Evolutionary conservation across 2,329 filamentous ascomycete genomes (phyloP), one percentile per base, ranked within the genome.

Genomic region (Botrytis sinoallii): DNA sequence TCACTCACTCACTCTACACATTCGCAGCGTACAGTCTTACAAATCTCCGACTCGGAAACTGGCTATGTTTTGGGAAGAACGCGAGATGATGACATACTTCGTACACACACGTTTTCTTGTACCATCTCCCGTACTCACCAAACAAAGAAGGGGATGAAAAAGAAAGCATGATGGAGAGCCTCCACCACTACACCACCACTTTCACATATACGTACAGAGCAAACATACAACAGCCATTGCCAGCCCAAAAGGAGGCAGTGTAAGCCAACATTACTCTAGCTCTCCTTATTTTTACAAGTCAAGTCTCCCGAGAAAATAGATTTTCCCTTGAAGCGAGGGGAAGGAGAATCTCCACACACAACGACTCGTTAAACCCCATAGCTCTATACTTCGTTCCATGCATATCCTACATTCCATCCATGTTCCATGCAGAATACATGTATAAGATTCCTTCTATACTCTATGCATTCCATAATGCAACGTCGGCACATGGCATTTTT

Each of bases 51-150:
- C 14, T 42, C 44, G 16, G 18, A 57, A 40, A 20, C 25, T 7
- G 42, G 25, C 25, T 38, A 66, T 66, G 32, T 52, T 38, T 66
- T 52, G 22, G 64, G 64, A 66, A 66, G 64, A 66, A 52, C 32
- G 44, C 46, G 35, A 42, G 65, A 57, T 55, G 35, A 22, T 57
- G 25, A 66, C 29, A 66, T 48, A 25, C 16, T 29, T 18, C 42
- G 20, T 48, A 4, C 18, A 46, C 22, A 65, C 29, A 48, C 8
- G 29, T 2, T 35, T 59, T 35, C 20, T 40, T 38, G 20, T 25
- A 20, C 20, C 12, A 14, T n/a, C 48, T n/a, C 29, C 52, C 14
- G 35, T 40, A n/a, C 5, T 14, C 25, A 61, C 9, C 57, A 22
- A 60, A 38, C 9, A 46, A 32, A 32, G 9, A 4, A 29, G 16